Base-by-base conservation (phyloP, 371 early-diverging fungal genomes). In the Mortierella sp. region DNA sequence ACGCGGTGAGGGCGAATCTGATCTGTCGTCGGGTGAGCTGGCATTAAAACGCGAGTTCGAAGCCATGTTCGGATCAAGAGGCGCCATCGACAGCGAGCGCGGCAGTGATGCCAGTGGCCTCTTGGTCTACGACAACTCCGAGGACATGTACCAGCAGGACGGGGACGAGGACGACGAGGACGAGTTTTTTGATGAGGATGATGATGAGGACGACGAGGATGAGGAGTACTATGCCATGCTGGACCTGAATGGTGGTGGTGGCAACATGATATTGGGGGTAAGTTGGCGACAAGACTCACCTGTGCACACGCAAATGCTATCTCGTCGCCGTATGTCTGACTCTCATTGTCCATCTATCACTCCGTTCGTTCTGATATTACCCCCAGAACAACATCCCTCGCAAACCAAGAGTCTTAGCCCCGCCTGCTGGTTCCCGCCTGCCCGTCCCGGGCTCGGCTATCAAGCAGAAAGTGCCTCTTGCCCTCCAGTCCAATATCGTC, bases 201-300 rank as follows among this genome's bases (percentile, higher is more conserved):
- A 60, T 14, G 61, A 56, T 6, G 62, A 66, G 2, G 63, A 64
- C 23, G 75, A 68, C 4, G 64, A 56, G 12, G 64, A 42, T 4
- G 57, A 67, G 21, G 62, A 59, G 23, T 26, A 59, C 23, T 62
- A 68, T 46, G 64, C 64, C 26, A 63, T 68, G 64, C 50, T 64
- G 11, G 64, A 75, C 37, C 26, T 68, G 47, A 68, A 75, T 44
- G 67, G 68, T 24, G 69, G 69, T 31, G 54, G 41, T 23, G 64
- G 60, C 37, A 72, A 67, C 43, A 63, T 67, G 68, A 75, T 75
- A 32, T 44, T 75, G 4, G 75, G 68, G n/a, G 75, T 75, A 68
- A 64, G 75, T 57, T 23, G n/a, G 9, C 3, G 21, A 53, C 14
- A 12, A 34, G 37, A 4, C 37, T 34, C 4, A 14, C 14, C 14